Evolutionary conservation across 805 yeast species (phyloP).

Genomic region (Starmera dryadoides): DNA sequence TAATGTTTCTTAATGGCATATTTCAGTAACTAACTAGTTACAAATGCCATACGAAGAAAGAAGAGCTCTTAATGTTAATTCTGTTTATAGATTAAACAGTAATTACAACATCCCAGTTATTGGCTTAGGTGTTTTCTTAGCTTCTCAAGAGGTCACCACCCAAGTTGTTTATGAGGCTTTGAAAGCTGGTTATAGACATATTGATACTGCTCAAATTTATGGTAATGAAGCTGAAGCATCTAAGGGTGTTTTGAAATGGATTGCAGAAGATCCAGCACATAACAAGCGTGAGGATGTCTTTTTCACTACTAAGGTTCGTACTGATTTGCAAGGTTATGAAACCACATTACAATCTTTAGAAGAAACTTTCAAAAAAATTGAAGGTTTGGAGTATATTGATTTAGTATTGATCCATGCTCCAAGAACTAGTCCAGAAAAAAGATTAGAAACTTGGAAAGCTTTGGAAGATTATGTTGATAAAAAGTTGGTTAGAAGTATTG

Average conservation of each 20-base stretch:
- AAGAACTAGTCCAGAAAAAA: conserved; percentile 31
- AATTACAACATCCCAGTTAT: conserved; percentile 45
- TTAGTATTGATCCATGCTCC: conserved; percentile 66
- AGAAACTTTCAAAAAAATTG: conserved; percentile 43
- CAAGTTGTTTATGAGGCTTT: conserved; percentile 48
- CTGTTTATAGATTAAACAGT: conserved; percentile 28
- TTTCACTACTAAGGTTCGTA: conserved; percentile 68
- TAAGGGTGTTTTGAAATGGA: conserved; percentile 45
- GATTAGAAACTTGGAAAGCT: conserved; percentile 63
- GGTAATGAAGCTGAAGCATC: conserved; percentile 54
- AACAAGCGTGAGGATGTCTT: conserved; percentile 40
- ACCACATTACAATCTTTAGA: conserved; percentile 50
- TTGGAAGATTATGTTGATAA: conserved; percentile 63
- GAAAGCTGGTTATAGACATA: conserved; percentile 56
- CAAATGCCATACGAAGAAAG: background rate
- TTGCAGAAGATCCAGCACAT: conserved; percentile 32
- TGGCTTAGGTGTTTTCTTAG: conserved; percentile 42
- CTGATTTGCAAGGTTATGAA: conserved; percentile 51
- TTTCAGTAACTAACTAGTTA: background rate
- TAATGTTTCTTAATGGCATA: no score
- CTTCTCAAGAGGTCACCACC: conserved; percentile 29
- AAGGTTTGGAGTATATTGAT: conserved; percentile 61
- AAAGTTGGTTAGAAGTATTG: conserved; percentile 57
- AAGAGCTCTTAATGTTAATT: background rate
- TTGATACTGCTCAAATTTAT: conserved; percentile 63